Evolutionary conservation across 148 eudicot species (phyloP).

Genomic region (Cornus suecica): DNA sequence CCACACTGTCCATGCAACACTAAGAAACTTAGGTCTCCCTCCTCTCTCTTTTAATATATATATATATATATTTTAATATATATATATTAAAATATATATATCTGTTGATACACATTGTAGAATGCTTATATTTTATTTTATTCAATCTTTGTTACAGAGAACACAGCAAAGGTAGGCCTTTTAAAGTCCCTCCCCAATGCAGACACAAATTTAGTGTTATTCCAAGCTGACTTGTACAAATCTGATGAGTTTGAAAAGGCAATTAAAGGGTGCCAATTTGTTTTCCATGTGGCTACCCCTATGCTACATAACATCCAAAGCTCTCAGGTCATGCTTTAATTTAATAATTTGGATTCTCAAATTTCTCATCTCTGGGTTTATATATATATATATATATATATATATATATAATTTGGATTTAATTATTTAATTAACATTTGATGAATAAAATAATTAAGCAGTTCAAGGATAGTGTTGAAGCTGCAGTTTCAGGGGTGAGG

Average conservation of each 20-base stretch:
- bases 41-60: neutral
- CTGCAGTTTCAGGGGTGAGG: constrained; percentile 34
- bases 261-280: neutral
- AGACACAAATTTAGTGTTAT: neutral
- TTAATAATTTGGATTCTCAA: neutral
- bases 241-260: neutral
- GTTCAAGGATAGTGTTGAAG: constrained; percentile 45
- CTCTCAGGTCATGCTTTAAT: neutral
- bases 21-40: constrained; percentile 33
- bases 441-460: neutral
- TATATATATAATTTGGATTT: too few relatives aligned
- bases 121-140: neutral
- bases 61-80: too few relatives aligned
- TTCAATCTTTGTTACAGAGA: constrained; percentile 11
- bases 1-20: constrained; percentile 44
- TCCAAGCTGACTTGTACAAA: neutral
- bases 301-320: neutral
- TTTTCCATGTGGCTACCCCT: constrained; percentile 1
- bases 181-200: constrained; percentile 18
- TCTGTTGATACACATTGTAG: too few relatives aligned
- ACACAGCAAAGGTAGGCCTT: constrained; percentile 22
- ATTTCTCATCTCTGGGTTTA: neutral
- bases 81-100: too few relatives aligned
- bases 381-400: too few relatives aligned
- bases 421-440: too few relatives aligned